Evolutionary conservation across 164 flowering plant genomes (phyloP), one percentile per base, ranked within the genome.

Genomic region (Buxus sempervirens): DNA sequence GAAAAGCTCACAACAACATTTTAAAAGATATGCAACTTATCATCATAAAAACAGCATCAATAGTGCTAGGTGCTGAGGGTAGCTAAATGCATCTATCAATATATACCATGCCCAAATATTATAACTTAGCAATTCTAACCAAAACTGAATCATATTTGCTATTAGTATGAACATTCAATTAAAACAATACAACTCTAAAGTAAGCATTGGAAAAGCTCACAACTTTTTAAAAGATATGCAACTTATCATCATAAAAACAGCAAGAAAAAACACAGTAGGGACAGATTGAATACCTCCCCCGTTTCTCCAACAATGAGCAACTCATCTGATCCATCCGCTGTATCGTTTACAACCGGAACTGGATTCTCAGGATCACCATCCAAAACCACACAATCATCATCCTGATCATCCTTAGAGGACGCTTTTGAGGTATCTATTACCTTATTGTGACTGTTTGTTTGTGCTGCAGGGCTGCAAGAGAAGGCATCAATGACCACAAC

Each of bases 341-440:
- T 13, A 23, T 67, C 81, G 36, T 75, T 72, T 25, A 24, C 77
- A 7, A 57, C 71, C 0, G 69, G 49, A 9, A 77, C 76, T 1
- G 80, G 71, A 45, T 82, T 83, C 64, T 88, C 90, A 1, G 97
- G 97, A 54, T 91, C 97, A 9, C 82, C 84, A 25, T 89, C 97
- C 79, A 91, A 79, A 41, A 91, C 60, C 71, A 86, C 78, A 65
- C 94, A 90, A 58, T 90, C 97, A 63, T 87, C 96, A 49, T 80
- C 87, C 5, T 54, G 75, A 22, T 75, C 81, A 54, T 21, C 66
- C 32, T 56, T 70, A 25, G 20, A 61, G 41, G 42, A 19, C n/a
- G 60, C 6, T 25, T 78, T 68, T 19, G 18, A 58, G 0, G 19
- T 12, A 24, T 48, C 61, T 24, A 49, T 62, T 41, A 68, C 45